These are phyloP conservation scores for Daedaleopsis sinensis DNA, from an alignment of 768 basidiomycete genomes.

Conservation along the genomic window DNA sequence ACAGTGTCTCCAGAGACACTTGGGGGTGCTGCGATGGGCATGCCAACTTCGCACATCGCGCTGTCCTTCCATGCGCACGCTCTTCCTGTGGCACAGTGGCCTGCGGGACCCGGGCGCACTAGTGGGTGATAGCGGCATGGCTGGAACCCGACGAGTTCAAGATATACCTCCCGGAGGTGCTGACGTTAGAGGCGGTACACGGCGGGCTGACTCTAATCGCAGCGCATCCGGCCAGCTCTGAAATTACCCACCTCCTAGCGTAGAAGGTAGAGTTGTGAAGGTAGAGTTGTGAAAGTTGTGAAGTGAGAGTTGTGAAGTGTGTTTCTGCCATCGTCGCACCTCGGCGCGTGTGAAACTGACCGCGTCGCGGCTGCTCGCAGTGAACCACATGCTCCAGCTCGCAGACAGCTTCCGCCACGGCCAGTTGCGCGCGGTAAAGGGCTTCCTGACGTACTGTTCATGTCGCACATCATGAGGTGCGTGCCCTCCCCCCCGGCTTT, in stretches of 20 bases:
- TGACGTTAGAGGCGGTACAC: conserved; percentile 42
- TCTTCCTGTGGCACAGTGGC: conserved; percentile 77
- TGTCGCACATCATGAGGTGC: conserved; percentile 66
- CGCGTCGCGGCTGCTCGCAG: conserved; percentile 39
- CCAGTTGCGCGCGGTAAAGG: conserved; percentile 56
- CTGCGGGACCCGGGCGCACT: conserved; percentile 50
- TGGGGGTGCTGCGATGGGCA: conserved; percentile 16
- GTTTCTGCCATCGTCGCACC: neutral
- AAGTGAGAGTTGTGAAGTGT: conserved; percentile 32
- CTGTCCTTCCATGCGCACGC: conserved; percentile 64
- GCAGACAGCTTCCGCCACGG: conserved; percentile 60
- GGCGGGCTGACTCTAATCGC: conserved; percentile 34
- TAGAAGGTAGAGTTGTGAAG: too few species aligned
- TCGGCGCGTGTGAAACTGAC: neutral
- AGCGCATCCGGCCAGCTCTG: conserved; percentile 28
- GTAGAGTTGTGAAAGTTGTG: too few species aligned
- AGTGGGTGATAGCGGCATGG: conserved; percentile 71
- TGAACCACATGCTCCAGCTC: conserved; percentile 60
- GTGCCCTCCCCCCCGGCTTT: conserved; percentile 7
- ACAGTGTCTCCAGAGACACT: too few species aligned
- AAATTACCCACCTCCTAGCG: too few species aligned
- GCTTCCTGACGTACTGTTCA: conserved; percentile 73
- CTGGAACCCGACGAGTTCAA: conserved; percentile 73
- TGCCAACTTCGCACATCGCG: conserved; percentile 31
- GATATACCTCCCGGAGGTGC: conserved; percentile 61